Evolutionary conservation across 2,329 filamentous ascomycete genomes (phyloP).

Genomic region (Chrysoporthe deuterocubensis): DNA sequence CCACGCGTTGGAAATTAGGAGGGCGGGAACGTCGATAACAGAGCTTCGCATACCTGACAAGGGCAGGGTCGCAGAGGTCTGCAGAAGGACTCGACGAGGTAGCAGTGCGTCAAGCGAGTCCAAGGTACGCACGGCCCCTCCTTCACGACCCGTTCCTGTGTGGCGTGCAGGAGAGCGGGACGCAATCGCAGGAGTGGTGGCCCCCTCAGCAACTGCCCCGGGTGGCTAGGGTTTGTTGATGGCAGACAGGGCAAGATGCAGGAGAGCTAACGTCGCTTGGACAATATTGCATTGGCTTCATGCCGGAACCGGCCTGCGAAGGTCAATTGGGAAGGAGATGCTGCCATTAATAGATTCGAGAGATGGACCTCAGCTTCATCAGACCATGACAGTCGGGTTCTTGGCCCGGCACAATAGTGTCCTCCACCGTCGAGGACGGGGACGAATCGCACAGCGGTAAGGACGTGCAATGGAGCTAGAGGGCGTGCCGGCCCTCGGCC

Average conservation of each 20-base stretch:
- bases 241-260: slow-evolving; percentile 22
- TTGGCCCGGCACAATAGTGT: slow-evolving; percentile 21
- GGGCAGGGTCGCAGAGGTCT: slow-evolving; percentile 20
- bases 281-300: slow-evolving; percentile 21
- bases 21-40: slow-evolving; percentile 1
- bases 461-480: neutral
- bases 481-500: slow-evolving; percentile 8
- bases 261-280: slow-evolving; percentile 23
- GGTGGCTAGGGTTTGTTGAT: slow-evolving; percentile 22
- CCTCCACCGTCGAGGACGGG: slow-evolving; percentile 5
- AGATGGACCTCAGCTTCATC: neutral
- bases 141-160: slow-evolving; percentile 19
- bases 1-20: neutral
- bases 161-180: slow-evolving; percentile 22
- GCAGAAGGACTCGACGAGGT: slow-evolving; percentile 23
- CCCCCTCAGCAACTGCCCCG: slow-evolving; percentile 21
- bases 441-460: slow-evolving; percentile 14
- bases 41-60: slow-evolving; percentile 17
- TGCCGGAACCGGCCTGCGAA: slow-evolving; percentile 13
- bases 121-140: slow-evolving; percentile 18
- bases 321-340: slow-evolving; percentile 19
- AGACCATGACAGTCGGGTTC: slow-evolving; percentile 16
- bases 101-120: slow-evolving; percentile 24
- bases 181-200: slow-evolving; percentile 7
- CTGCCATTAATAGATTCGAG: slow-evolving; percentile 6